Evolutionary conservation across 306 rosid species (phyloP).

Genomic region (Prunus fruticosa): DNA sequence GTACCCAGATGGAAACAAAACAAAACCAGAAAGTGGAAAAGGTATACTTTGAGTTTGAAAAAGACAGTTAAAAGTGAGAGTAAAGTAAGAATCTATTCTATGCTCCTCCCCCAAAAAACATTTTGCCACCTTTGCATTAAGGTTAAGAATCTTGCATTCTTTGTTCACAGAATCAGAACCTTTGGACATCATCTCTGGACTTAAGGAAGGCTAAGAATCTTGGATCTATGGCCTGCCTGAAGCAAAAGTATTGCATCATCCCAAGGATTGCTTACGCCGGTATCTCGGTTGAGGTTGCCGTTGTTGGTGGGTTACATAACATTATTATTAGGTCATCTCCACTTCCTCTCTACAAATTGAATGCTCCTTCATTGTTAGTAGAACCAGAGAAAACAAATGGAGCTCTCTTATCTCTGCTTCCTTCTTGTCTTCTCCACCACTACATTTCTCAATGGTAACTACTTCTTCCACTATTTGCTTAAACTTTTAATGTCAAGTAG

Average conservation of each 20-base stretch:
- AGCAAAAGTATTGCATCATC: conserved; percentile 57
- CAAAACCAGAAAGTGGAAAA: conserved; percentile 26
- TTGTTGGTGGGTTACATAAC: conserved; percentile 42
- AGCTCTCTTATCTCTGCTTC: conserved; percentile 37
- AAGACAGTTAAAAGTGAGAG: conserved; percentile 43
- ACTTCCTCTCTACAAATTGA: conserved; percentile 36
- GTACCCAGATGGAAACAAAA: conserved; percentile 9
- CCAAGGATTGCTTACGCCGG: conserved; percentile 1
- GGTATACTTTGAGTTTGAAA: conserved; percentile 42
- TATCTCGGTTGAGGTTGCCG: conserved; percentile 23
- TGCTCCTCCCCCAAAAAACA: conserved; percentile 25
- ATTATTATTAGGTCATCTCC: conserved; percentile 7
- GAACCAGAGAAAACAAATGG: conserved; percentile 37
- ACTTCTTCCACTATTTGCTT: neutral
- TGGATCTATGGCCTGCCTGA: conserved; percentile 34
- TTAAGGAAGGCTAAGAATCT: conserved; percentile 51
- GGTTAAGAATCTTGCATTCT: conserved; percentile 56
- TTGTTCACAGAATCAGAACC: conserved; percentile 19
- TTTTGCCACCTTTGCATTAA: conserved; percentile 39
- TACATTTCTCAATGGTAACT: conserved; percentile 46
- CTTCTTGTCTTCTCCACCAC: conserved; percentile 44
- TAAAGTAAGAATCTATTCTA: conserved; percentile 76
- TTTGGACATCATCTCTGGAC: conserved; percentile 12
- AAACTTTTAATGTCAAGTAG: neutral
- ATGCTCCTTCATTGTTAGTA: conserved; percentile 31